A percentile compares a stretch with the other conserved stretches of the same genome.
Evolutionary conservation across 2,329 filamentous ascomycete species (phyloP).

Genomic region (Aspergillus ochraceus): DNA sequence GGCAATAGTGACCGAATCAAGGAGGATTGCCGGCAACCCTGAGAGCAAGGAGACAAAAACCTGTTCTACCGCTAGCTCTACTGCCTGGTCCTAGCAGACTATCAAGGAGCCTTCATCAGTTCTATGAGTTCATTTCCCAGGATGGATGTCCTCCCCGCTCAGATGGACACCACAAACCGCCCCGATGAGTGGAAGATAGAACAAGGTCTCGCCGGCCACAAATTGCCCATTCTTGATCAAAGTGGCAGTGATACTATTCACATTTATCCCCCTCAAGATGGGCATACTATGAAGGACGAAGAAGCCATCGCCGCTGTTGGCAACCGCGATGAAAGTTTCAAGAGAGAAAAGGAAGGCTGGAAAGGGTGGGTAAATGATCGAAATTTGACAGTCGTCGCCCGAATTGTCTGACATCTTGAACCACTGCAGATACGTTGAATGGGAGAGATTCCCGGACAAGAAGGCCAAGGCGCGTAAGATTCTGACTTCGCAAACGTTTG

Average conservation of each 20-base stretch:
- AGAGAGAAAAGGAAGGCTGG: slow-evolving; percentile 49
- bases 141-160: not conserved
- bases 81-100: too few relatives aligned
- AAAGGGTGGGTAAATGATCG: slow-evolving; percentile 34
- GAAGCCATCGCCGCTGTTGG: slow-evolving; percentile 44
- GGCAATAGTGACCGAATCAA: too few relatives aligned
- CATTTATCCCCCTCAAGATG: slow-evolving; percentile 24
- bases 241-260: slow-evolving; percentile 38
- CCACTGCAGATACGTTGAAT: slow-evolving; percentile 59
- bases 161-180: slow-evolving; percentile 20
- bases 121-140: too few relatives aligned
- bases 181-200: slow-evolving; percentile 57
- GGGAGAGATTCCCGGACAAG: slow-evolving; percentile 70
- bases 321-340: slow-evolving; percentile 41
- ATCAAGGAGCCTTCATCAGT: too few relatives aligned
- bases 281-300: slow-evolving; percentile 41
- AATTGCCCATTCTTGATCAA: slow-evolving; percentile 51
- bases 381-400: slow-evolving; percentile 3
- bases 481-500: slow-evolving; percentile 55
- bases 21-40: too few relatives aligned
- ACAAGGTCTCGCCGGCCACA: slow-evolving; percentile 50
- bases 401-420: not conserved
- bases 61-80: too few relatives aligned
- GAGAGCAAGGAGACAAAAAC: too few relatives aligned
- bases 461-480: slow-evolving; percentile 60